Evolutionary conservation across 495 filamentous ascomycete genomes (phyloP).

Genomic region (Glonium stellatum): DNA sequence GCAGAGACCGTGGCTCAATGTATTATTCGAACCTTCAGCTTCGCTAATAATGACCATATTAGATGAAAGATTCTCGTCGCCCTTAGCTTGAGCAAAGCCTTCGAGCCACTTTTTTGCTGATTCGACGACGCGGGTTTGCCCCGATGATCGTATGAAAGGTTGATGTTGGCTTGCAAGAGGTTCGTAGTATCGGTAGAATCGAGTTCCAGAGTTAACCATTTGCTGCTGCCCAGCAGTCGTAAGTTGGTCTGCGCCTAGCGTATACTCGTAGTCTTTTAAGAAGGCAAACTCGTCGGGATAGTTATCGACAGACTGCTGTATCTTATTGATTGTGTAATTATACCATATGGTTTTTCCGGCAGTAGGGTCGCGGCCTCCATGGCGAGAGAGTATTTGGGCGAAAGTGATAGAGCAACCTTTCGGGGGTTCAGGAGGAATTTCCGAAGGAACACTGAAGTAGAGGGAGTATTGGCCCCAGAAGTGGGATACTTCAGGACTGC

Average conservation of each 20-base stretch:
- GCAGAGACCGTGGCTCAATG: slow-evolving; percentile 65
- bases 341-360: slow-evolving; percentile 44
- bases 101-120: slow-evolving; percentile 66
- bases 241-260: slow-evolving; percentile 66
- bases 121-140: slow-evolving; percentile 62
- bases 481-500: slow-evolving; percentile 52
- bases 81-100: slow-evolving; percentile 59
- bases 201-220: slow-evolving; percentile 65
- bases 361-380: slow-evolving; percentile 80
- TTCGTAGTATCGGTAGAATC: slow-evolving; percentile 66
- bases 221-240: slow-evolving; percentile 64
- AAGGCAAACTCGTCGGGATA: slow-evolving; percentile 58
- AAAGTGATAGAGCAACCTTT: slow-evolving; percentile 63
- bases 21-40: slow-evolving; percentile 60
- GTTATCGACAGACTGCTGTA: slow-evolving; percentile 50
- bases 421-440: slow-evolving; percentile 52
- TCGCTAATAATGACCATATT: slow-evolving; percentile 57
- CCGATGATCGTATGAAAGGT: slow-evolving; percentile 68
- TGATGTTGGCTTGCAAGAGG: slow-evolving; percentile 44
- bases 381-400: slow-evolving; percentile 69
- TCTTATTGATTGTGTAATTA: slow-evolving; percentile 35
- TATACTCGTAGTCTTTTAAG: slow-evolving; percentile 62
- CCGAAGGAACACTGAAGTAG: slow-evolving; percentile 63
- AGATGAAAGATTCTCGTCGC: slow-evolving; percentile 35
- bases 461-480: slow-evolving; percentile 85